phyloP scores from a whole-genome alignment of 805 yeast species.

The Blastobotrys muscicola region DNA sequence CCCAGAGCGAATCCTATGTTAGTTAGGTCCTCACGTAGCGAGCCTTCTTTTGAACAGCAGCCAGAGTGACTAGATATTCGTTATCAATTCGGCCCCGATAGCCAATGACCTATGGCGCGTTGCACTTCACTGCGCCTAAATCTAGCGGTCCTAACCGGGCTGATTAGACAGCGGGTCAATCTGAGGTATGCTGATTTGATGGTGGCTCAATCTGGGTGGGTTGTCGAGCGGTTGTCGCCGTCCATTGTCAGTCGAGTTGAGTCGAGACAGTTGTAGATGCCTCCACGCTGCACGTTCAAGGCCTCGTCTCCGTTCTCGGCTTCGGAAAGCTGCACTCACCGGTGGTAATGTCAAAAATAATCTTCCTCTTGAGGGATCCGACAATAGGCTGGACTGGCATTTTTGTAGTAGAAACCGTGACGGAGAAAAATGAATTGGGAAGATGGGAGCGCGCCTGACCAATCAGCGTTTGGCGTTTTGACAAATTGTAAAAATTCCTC shows the following conservation, averaged over 20 bases:
- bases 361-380: constrained; percentile 73
- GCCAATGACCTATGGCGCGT: no score
- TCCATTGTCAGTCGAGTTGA: no score
- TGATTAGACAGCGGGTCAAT: no score
- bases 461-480: background rate
- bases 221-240: no score
- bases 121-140: no score
- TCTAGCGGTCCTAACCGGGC: no score
- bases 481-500: constrained; percentile 3
- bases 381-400: constrained; percentile 60
- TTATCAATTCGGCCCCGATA: no score
- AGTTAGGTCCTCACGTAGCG: background rate
- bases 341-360: constrained; percentile 65
- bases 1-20: constrained; percentile 35
- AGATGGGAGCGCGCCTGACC: background rate
- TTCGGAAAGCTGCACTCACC: constrained; percentile 38
- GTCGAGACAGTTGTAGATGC: no score
- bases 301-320: background rate
- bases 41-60: background rate
- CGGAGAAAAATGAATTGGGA: background rate
- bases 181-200: no score
- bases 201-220: no score
- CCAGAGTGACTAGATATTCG: no score
- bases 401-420: background rate
- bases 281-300: background rate